Evolutionary conservation across 2,329 filamentous ascomycete genomes (phyloP).

Genomic region (Chaetomium sp.): DNA sequence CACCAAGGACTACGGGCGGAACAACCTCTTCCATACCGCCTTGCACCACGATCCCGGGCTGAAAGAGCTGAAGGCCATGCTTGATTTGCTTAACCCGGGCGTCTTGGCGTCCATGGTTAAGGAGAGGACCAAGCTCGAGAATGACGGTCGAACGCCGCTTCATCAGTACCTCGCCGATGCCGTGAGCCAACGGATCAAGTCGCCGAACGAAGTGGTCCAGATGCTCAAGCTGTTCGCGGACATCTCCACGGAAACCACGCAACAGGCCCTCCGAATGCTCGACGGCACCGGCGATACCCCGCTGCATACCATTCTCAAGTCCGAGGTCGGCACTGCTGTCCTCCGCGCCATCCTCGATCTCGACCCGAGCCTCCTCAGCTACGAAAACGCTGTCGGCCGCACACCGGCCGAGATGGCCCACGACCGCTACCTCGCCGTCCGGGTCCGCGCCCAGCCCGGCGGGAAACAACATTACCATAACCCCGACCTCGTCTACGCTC

Average conservation of each 20-base stretch:
- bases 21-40: constrained; percentile 64
- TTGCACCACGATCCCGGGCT: constrained; percentile 29
- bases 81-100: constrained; percentile 52
- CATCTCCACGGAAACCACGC: constrained; percentile 43
- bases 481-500: not conserved
- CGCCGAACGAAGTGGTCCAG: constrained; percentile 30
- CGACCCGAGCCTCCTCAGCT: constrained; percentile 54
- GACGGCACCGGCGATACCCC: constrained; percentile 60
- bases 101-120: constrained; percentile 52
- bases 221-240: constrained; percentile 46
- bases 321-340: constrained; percentile 31
- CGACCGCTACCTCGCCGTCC: constrained; percentile 41
- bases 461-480: not conserved
- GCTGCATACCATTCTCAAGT: constrained; percentile 49
- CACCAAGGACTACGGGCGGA: constrained; percentile 50
- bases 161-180: constrained; percentile 47
- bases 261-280: constrained; percentile 48
- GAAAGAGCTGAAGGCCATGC: constrained; percentile 38
- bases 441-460: not conserved
- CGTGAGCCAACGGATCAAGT: constrained; percentile 19
- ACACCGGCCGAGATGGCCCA: constrained; percentile 64
- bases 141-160: constrained; percentile 56
- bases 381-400: constrained; percentile 69
- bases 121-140: constrained; percentile 47
- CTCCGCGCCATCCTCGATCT: constrained; percentile 44